Evolutionary conservation across 2,329 filamentous ascomycete species (phyloP), one percentile per base, ranked within the genome.

Genomic region (Colletotrichum sojae): DNA sequence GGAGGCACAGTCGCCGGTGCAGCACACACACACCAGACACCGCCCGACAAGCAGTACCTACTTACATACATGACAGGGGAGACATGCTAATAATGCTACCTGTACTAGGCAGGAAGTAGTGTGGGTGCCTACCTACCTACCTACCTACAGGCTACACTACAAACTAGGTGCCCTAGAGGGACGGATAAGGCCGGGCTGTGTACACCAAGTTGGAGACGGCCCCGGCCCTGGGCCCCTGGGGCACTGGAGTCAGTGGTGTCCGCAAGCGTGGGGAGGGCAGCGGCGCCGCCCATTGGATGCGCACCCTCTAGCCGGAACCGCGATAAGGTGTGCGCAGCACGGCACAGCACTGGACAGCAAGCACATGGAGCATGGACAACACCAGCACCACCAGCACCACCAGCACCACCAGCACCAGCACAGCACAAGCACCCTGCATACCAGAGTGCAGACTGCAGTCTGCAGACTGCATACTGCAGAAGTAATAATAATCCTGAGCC

Each of bases 161-260:
- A 25, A 25, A 25, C 22, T 25, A 25, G 22, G 22, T 5, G 5
- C 22, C 22, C 39, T 53, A 57, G 59, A 49, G 51, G 62, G 48
- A 60, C 62, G 62, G 66, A 69, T 51, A 67, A 66, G 40, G 62
- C 62, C 66, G 62, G 66, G 62, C 66, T 60, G 66, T 69, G 66
- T 54, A 69, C 66, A 66, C 62, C 59, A 55, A 51, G 27, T 63
- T 18, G 43, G 43, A 20, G 51, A 43, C 51, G 58, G 36, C 56
- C 48, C 51, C 53, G 48, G 48, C 63, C 31, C 31, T 36, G 31
- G 31, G 48, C 40, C 63, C 31, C 31, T 36, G 31, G 31, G 31
- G 31, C 31, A 36, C 31, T 36, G 31, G 31, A 36, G 31, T 36
- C 31, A 36, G 31, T 36, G 31, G 9, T 36, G 49, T 49, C 27